Base-by-base conservation (phyloP, 352 stramenopile species). In the Elongisporangium anandrum region DNA sequence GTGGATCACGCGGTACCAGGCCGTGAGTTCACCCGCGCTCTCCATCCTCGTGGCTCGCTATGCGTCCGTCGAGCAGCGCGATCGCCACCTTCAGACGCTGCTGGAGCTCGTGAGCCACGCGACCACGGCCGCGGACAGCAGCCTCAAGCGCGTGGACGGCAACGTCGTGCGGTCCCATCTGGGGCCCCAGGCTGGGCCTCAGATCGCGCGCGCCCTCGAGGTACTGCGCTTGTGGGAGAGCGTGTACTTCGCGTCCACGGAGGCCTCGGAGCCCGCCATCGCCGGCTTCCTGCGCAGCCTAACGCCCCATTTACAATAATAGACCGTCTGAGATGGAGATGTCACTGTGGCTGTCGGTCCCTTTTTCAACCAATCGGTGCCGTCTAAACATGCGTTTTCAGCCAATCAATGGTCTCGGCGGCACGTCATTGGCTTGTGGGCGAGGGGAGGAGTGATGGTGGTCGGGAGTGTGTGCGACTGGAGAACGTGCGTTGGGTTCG, bases 1-100 rank as follows among this genome's bases (percentile, higher is more conserved):
- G 61, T 91, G 81, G 81, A 85, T 85, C 65, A 75, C 63, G 50
- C 73, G 77, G 54, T 91, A 89, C 66, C 59, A 77, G 55, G 75
- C 72, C 16, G 81, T 89, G 49, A 49, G 89, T 8, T 63, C 63
- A 4, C 73, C 79, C 5, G 75, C 79, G 0, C 61, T 91, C 21
- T 74, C 77, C 5, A 83, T 83, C 29, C 64, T 91, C 19, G 56
- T 78, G 9, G 69, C 81, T 45, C 65, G 20, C 55, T 69, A 17
- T 45, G 66, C 51, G 19, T 60, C 0, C 13, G 22, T 26, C 4
- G 26, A 71, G 23, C 24, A 57, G 24, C 64, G 73, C 3, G 60
- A 73, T 24, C 0, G 19, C 6, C 70, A 67, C 21, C 69, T 87
- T 0, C 68, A 56, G 48, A 38, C 54, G 19, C 69, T 79, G 52